Percentiles rank a stretch among this genome's conserved stretches.
These are phyloP conservation scores for Adansonia madagascariensis DNA, from an alignment of 441 rosid genomes.

Conservation along the genomic window DNA sequence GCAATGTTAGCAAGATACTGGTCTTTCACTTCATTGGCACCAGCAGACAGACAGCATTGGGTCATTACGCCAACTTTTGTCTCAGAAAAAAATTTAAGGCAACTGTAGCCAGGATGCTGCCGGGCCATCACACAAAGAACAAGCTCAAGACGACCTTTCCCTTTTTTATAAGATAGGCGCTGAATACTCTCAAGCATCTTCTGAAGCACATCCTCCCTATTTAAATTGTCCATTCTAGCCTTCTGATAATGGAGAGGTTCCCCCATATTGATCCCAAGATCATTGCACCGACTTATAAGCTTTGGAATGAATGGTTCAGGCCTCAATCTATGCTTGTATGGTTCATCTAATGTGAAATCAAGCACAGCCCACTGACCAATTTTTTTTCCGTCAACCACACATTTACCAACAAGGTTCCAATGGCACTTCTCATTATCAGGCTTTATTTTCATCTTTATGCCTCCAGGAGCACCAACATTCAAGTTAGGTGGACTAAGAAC, in stretches of 20 bases:
- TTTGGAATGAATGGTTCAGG: slow-evolving; percentile 38
- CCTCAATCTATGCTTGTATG: not conserved
- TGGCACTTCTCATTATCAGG: slow-evolving; percentile 65
- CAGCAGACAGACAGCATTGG: slow-evolving; percentile 65
- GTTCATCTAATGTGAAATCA: slow-evolving; percentile 54
- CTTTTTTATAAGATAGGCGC: slow-evolving; percentile 31
- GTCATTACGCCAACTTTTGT: slow-evolving; percentile 74
- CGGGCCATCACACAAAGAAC: slow-evolving; percentile 73
- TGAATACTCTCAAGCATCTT: slow-evolving; percentile 44
- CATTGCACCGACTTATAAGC: slow-evolving; percentile 50
- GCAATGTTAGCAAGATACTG: slow-evolving; percentile 74
- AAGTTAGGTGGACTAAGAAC: slow-evolving; percentile 69
- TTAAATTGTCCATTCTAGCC: slow-evolving; percentile 51
- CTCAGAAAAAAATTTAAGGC: slow-evolving; percentile 81
- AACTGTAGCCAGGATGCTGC: slow-evolving; percentile 60
- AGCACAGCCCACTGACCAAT: slow-evolving; percentile 66
- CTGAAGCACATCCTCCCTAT: slow-evolving; percentile 41
- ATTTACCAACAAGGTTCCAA: slow-evolving; percentile 68
- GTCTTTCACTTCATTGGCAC: slow-evolving; percentile 52
- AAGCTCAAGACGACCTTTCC: slow-evolving; percentile 48
- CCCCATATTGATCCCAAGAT: slow-evolving; percentile 60
- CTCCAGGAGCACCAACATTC: slow-evolving; percentile 47
- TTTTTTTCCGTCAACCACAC: slow-evolving; percentile 64
- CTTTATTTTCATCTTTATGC: slow-evolving; percentile 40
- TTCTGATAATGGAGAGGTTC: slow-evolving; percentile 40